Evolutionary conservation across 352 stramenopile genomes (phyloP).

Genomic region (Globisporangium lucens): DNA sequence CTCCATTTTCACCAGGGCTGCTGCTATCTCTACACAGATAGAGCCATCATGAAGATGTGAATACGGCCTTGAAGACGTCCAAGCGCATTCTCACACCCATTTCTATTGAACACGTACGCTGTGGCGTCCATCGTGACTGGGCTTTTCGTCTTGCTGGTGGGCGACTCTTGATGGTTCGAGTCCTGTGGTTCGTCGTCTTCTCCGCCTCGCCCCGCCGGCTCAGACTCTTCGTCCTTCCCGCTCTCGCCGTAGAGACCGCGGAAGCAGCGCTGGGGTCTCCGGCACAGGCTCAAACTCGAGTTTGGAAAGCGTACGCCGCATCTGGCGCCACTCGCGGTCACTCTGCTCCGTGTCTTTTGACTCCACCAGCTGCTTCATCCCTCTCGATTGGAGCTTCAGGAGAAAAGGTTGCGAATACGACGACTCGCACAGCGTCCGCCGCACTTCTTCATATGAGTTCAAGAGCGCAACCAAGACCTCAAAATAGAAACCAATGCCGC

Average conservation of each 20-base stretch:
- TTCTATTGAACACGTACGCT: not conserved
- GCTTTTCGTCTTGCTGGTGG: constrained; percentile 2
- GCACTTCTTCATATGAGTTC: no score
- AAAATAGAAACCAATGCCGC: not conserved
- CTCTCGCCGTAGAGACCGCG: constrained; percentile 29
- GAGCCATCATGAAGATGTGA: not conserved
- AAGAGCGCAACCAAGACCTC: not conserved
- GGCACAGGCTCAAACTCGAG: constrained; percentile 65
- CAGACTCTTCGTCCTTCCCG: constrained; percentile 10
- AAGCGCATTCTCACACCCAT: not conserved
- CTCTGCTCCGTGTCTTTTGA: constrained; percentile 25
- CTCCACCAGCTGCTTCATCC: constrained; percentile 5
- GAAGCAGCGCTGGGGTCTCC: constrained; percentile 45
- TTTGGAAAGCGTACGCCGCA: constrained; percentile 45
- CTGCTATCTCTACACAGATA: not conserved
- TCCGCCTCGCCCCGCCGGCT: not conserved
- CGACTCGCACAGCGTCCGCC: not conserved
- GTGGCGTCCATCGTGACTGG: not conserved
- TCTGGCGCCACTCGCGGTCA: constrained; percentile 59
- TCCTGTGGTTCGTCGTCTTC: not conserved
- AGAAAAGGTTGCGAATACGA: not conserved
- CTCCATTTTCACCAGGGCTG: not conserved
- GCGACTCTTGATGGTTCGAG: constrained; percentile 4
- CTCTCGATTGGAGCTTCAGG: not conserved
- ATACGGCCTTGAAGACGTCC: not conserved